Evolutionary conservation across 495 filamentous ascomycete genomes (phyloP).

Genomic region (Tuber microsphaerosporum): DNA sequence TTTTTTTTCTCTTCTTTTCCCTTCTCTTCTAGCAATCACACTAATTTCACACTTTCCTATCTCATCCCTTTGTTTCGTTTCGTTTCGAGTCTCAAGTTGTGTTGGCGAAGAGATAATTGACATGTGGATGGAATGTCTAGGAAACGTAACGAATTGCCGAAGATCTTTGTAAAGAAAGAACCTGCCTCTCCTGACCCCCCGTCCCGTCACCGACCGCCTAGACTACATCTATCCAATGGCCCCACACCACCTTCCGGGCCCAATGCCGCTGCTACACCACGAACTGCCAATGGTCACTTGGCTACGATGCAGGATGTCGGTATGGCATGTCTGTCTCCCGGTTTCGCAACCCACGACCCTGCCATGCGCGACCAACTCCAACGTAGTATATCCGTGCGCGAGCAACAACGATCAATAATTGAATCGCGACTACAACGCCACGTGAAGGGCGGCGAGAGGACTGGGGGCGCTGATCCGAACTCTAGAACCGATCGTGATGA

Average conservation of each 20-base stretch:
- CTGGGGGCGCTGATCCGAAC: slow-evolving; percentile 49
- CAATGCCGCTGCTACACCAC: slow-evolving; percentile 52
- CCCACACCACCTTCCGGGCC: slow-evolving; percentile 52
- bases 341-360: slow-evolving; percentile 94
- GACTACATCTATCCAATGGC: slow-evolving; percentile 76
- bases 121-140: slow-evolving; percentile 48
- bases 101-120: slow-evolving; percentile 25
- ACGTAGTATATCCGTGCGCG: slow-evolving; percentile 83
- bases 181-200: slow-evolving; percentile 75
- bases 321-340: slow-evolving; percentile 86
- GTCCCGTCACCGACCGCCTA: slow-evolving; percentile 74
- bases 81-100: slow-evolving; percentile 15
- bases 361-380: slow-evolving; percentile 91
- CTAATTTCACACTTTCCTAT: neutral
- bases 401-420: slow-evolving; percentile 91
- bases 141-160: slow-evolving; percentile 53
- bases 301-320: slow-evolving; percentile 90
- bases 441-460: slow-evolving; percentile 61
- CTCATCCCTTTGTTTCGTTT: slow-evolving; percentile 16
- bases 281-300: slow-evolving; percentile 66
- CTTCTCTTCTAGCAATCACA: neutral
- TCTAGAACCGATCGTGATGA: slow-evolving; percentile 49
- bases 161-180: slow-evolving; percentile 95
- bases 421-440: slow-evolving; percentile 84
- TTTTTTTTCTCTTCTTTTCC: slow-evolving; percentile 14